Conservation (phyloP, 225 moss, liverwort and hornwort species). For the Neckera pumila region DNA sequence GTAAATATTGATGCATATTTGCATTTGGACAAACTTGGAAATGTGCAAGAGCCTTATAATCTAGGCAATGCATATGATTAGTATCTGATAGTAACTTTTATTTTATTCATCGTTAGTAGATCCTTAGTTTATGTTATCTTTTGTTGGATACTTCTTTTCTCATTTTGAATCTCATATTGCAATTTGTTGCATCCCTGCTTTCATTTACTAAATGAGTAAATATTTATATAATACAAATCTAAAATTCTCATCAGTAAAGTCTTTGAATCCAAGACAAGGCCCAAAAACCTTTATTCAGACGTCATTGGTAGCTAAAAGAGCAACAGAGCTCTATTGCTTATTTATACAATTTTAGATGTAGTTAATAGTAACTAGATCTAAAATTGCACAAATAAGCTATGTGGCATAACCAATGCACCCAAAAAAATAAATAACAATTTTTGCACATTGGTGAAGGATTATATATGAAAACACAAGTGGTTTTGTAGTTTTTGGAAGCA, state of each 20-base stretch:
- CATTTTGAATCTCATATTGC: not conserved
- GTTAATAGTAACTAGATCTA: no score
- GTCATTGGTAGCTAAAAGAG: rapidly evolving
- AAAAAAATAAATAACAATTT: no score
- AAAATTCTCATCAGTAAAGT: not conserved
- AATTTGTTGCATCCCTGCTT: not conserved
- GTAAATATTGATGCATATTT: slow-evolving; percentile 75
- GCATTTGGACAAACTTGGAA: slow-evolving; percentile 66
- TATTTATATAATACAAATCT: not conserved
- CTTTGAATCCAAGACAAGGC: not conserved
- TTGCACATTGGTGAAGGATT: no score
- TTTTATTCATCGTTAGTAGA: not conserved
- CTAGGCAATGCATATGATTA: not conserved
- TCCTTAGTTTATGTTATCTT: not conserved
- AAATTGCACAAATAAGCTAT: no score
- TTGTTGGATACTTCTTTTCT: not conserved
- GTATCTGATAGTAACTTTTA: not conserved
- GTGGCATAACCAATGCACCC: no score
- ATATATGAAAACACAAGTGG: no score
- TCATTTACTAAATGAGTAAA: not conserved
- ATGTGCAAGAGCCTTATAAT: slow-evolving; percentile 69
- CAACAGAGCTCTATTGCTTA: rapidly evolving
- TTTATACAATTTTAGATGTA: not conserved
- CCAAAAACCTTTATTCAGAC: not conserved
- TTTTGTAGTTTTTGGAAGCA: no score